Evolutionary conservation across 2,329 filamentous ascomycete species (phyloP), one percentile per base, ranked within the genome.

Genomic region (Penicillium sp.): DNA sequence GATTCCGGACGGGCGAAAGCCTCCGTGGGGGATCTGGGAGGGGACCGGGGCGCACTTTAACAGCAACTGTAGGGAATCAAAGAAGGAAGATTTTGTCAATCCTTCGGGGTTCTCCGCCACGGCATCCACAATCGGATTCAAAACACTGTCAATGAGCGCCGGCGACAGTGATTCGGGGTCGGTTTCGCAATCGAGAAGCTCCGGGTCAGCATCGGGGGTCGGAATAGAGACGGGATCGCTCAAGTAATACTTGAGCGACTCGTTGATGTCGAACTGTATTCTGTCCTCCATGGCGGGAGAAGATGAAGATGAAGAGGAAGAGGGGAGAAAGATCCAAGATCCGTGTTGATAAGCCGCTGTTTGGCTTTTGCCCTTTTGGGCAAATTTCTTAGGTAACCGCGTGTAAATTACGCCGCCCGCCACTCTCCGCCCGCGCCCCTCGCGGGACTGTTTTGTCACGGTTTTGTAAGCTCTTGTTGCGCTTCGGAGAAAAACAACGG

Each of bases 211-310:
- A 69, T 97, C 92, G 38, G 88, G 85, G 2, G 91, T 96, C 6
- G 87, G 78, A 48, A 97, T 87, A 33, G 83, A 81, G 40, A 84
- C 78, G 7, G 93, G 92, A 69, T 97, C 92, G 73, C 89, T 95
- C 81, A 96, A 88, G 74, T 96, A 98, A 69, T 89, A 82, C 78
- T 95, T 96, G 71, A 97, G 86, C 58, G 90, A 89, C 76, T 95
- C 87, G 71, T 96, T 95, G 72, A 98, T 89, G 71, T 97, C 89
- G 75, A 98, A 98, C 66, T 86, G 81, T 68, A 90, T 81, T 56
- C 72, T 75, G 57, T 77, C 75, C 61, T 79, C 79, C 76, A 87
- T 87, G 65, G 78, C 86, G 84, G 54, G 33, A 48, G 46, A 31
- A 32, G 46, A 41, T 38, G 47, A 42, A 50, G 52, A 45, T 4